These are phyloP conservation scores for Mortierella sp. DNA, from an alignment of 371 early-diverging fungal genomes.

Conservation along the genomic window DNA sequence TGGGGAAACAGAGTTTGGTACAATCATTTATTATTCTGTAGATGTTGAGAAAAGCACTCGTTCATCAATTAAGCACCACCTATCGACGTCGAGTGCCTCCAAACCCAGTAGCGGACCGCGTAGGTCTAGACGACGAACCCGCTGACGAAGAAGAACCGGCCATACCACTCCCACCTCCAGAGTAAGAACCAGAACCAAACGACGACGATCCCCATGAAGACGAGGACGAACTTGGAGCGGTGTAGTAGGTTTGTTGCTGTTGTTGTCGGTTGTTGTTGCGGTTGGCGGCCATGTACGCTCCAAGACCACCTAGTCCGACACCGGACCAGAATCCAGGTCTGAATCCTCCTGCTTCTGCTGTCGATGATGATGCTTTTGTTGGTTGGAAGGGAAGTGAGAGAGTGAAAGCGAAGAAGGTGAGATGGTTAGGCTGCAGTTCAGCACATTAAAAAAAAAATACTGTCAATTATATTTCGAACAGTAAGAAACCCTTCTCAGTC, in stretches of 20 bases:
- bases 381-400: background rate
- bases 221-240: conserved; percentile 10
- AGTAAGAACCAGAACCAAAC: conserved; percentile 16
- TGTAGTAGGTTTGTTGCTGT: background rate
- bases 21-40: conserved; percentile 6
- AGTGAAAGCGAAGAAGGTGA: background rate
- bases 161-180: conserved; percentile 11
- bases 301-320: conserved; percentile 51
- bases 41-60: background rate
- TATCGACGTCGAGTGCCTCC: conserved; percentile 49
- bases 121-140: conserved; percentile 19
- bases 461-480: background rate
- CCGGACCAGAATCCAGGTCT: conserved; percentile 62
- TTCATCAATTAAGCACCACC: background rate
- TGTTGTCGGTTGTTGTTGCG: conserved; percentile 8
- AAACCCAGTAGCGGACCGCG: conserved; percentile 39
- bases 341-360: conserved; percentile 23
- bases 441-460: background rate
- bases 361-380: background rate
- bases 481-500: no score
- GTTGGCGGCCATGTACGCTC: conserved; percentile 45
- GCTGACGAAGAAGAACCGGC: conserved; percentile 28
- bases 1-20: background rate
- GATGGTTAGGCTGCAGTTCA: background rate
- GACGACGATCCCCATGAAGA: conserved; percentile 14